Conservation (phyloP, 768 basidiomycete species). For the Sistotremastrum niveocremeum region DNA sequence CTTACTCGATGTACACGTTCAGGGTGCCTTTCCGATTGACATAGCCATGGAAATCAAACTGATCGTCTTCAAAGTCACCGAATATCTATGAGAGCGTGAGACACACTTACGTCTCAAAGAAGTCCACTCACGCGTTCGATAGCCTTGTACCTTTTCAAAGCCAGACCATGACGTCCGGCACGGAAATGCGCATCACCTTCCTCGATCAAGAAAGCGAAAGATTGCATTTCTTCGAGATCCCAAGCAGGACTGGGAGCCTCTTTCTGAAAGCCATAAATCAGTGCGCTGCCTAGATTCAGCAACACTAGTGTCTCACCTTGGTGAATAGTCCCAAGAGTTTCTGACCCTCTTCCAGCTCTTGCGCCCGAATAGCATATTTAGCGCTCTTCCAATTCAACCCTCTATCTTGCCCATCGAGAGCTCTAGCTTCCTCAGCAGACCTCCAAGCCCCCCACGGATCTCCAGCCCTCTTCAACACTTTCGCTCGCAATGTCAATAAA, state of each 20-base stretch:
- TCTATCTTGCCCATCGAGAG: slow-evolving; percentile 86
- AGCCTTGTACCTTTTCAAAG: slow-evolving; percentile 74
- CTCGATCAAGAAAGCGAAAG: slow-evolving; percentile 72
- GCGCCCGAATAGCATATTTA: slow-evolving; percentile 81
- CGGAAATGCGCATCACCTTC: slow-evolving; percentile 61
- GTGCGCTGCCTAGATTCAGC: neutral
- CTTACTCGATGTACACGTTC: slow-evolving; percentile 75
- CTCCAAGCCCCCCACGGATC: slow-evolving; percentile 64
- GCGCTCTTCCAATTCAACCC: slow-evolving; percentile 90
- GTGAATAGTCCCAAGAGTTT: slow-evolving; percentile 77
- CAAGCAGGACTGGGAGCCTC: slow-evolving; percentile 58
- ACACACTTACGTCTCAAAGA: slow-evolving; percentile 1
- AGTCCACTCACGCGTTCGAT: slow-evolving; percentile 34
- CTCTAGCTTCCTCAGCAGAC: slow-evolving; percentile 66
- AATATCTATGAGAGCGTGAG: slow-evolving; percentile 43
- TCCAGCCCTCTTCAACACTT: slow-evolving; percentile 76
- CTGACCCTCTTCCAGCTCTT: slow-evolving; percentile 62
- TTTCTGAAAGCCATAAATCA: slow-evolving; percentile 42
- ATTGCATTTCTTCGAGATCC: slow-evolving; percentile 95
- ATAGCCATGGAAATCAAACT: slow-evolving; percentile 97
- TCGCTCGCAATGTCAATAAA: slow-evolving; percentile 66
- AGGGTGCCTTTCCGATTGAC: slow-evolving; percentile 82
- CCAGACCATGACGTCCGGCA: slow-evolving; percentile 53
- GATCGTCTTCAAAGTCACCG: slow-evolving; percentile 82
- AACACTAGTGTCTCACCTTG: slow-evolving; percentile 38